Evolutionary conservation across 106 monocot genomes (phyloP), one percentile per base, ranked within the genome.

Genomic region (Xerophyta viscosa): DNA sequence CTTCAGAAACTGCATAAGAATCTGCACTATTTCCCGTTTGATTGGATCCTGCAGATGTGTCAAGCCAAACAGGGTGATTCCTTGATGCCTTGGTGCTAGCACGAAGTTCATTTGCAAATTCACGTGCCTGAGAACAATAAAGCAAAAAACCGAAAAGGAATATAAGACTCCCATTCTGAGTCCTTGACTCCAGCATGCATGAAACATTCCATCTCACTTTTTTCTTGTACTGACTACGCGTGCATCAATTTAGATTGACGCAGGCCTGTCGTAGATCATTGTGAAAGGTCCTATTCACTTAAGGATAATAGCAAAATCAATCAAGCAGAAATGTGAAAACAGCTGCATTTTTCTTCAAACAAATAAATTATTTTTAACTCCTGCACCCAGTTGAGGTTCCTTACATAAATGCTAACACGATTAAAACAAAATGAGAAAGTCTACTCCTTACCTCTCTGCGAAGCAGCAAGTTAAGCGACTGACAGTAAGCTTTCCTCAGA

Each of bases 101-200:
- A 37, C 98, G 82, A 66, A 99, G 86, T 75, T 99, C 98, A 80
- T 86, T 91, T 62, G 98, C 89, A 83, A 99, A 99, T 72, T 99
- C 98, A 64, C 90, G 85, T 28, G 98, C 98, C 98, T 99, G 63
- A 54, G 66, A 61, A 51, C 29, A 27, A 54, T 27, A 21, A 45
- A 43, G 18, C 29, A 65, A 15, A 39, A 39, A 39, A 12, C 13
- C 2, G 10, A 39, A 3, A 3, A 39, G 15, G 1, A 39, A 39
- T 39, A 12, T 39, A 2, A 12, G 3, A 15, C 15, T 8, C 10
- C 39, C 15, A 7, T 39, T 39, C 3, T 39, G 6, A 39, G 10
- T 10, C 6, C 15, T 39, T 39, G 1, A 15, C 39, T 39, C 15
- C 39, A 39, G 15, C 1, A 6, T 2, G 39, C 1, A 6, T 2